phyloP scores from a whole-genome alignment of 768 basidiomycete species.

The Phylloporus scabripes region DNA sequence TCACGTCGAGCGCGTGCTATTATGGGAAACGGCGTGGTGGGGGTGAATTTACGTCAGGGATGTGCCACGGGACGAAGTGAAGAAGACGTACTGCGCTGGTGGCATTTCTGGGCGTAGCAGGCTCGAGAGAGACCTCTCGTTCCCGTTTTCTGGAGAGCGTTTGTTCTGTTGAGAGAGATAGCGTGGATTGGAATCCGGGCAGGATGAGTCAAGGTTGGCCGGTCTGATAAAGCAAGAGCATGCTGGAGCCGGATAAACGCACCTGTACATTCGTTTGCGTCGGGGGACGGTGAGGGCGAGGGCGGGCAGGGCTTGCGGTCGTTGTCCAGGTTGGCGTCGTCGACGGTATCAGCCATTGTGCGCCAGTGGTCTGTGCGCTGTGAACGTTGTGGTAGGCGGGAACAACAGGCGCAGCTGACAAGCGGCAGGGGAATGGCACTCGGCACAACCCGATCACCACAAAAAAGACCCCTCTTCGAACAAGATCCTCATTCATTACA shows the following conservation, averaged over 20 bases:
- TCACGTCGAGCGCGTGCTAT: slow-evolving; percentile 36
- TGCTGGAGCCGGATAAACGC: slow-evolving; percentile 24
- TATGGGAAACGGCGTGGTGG: slow-evolving; percentile 20
- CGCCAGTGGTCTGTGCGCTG: slow-evolving; percentile 30
- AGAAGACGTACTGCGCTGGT: slow-evolving; percentile 31
- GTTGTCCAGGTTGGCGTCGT: slow-evolving; percentile 12
- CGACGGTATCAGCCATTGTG: slow-evolving; percentile 25
- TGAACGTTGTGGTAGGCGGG: slow-evolving; percentile 21
- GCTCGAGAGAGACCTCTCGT: slow-evolving; percentile 73
- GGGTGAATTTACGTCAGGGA: slow-evolving; percentile 26
- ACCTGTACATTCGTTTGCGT: slow-evolving; percentile 40
- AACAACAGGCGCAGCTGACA: slow-evolving; percentile 31
- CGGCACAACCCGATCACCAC: slow-evolving; percentile 32
- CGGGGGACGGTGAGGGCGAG: slow-evolving; percentile 42
- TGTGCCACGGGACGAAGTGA: slow-evolving; percentile 9
- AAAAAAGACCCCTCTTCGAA: slow-evolving; percentile 12
- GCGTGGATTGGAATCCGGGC: slow-evolving; percentile 17
- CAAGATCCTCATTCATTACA: not conserved
- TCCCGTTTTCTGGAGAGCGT: slow-evolving; percentile 66
- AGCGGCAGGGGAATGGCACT: slow-evolving; percentile 26
- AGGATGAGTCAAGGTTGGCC: slow-evolving; percentile 21
- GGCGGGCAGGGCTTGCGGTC: slow-evolving; percentile 23
- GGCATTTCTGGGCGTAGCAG: slow-evolving; percentile 43
- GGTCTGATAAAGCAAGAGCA: slow-evolving; percentile 22
- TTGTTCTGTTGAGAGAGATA: slow-evolving; percentile 27